These are phyloP conservation scores for Xylariaceae sp. DNA, from an alignment of 2,329 filamentous ascomycete genomes.

Conservation along the genomic window DNA sequence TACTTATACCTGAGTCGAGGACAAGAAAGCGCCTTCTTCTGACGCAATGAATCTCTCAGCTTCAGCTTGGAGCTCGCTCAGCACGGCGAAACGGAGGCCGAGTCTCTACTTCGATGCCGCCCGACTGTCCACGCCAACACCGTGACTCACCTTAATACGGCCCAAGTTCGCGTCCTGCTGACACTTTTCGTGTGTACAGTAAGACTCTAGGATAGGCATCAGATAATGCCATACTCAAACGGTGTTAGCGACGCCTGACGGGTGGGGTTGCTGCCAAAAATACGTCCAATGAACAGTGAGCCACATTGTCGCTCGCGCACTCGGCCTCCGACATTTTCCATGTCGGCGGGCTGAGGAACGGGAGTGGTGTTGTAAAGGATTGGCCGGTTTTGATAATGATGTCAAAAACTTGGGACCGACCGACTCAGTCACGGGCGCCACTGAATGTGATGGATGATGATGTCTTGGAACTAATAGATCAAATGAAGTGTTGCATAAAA, in stretches of 20 bases:
- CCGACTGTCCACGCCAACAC: not conserved
- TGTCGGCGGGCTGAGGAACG: not conserved
- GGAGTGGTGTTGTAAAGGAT: too few relatives aligned
- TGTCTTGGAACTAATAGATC: not conserved
- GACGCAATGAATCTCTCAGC: not conserved
- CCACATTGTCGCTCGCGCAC: constrained; percentile 6
- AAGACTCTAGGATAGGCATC: not conserved
- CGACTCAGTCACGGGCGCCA: not conserved
- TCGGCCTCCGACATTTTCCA: constrained; percentile 6
- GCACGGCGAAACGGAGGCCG: constrained; percentile 6
- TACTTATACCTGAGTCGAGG: constrained; percentile 4
- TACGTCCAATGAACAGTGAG: not conserved
- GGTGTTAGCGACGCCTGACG: not conserved
- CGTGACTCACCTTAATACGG: not conserved
- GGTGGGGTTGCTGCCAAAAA: not conserved
- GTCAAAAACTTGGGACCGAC: not conserved
- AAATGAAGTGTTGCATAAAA: not conserved
- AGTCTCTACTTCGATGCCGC: not conserved
- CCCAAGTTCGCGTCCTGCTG: not conserved
- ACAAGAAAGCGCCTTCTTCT: not conserved
- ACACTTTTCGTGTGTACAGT: not conserved
- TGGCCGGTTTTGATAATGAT: too few relatives aligned
- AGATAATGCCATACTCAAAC: not conserved
- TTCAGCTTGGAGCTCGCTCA: constrained; percentile 2
- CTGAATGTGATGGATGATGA: not conserved